Base-by-base conservation (phyloP, 1,284 basidiomycete genomes). In the Neolentinus lepideus region DNA sequence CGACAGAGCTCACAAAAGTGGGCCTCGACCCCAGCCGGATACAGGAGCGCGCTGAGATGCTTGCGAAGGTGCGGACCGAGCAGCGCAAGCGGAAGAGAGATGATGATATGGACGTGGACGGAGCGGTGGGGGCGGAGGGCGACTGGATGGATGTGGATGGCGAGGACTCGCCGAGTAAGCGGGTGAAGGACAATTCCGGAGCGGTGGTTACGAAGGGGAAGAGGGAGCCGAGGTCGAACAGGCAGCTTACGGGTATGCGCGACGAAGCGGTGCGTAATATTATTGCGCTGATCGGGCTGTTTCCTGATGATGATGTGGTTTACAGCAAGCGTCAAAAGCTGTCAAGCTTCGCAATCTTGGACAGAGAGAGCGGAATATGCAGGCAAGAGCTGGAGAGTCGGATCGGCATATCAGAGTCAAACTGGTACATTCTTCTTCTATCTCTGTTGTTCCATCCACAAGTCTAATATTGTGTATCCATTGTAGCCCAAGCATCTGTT, bases 1-100 rank as follows among this genome's bases (percentile, higher is more conserved):
- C 90, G 38, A 72, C 80, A 11, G 86, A 84, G 65, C 76, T 99
- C 71, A 91, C 88, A 33, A 85, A 85, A 64, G 90, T 91, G 10
- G 96, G 97, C 0, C 81, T 94, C 61, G 92, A 99, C 69, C 91
- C 96, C 3, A 88, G 85, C 61, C 82, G 83, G 55, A 87, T 99
- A 64, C 84, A 94, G 68, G 91, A 90, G 62, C 86, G 96, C 31
- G 97, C 95, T 1, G 82, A 83, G 66, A 78, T 89, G 64, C 73
- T 98, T 52, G 90, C 91, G 27, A 93, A 94, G 71, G 74, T 85
- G 21, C 81, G 85, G 54, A 87, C 85, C 31, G 79, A 77, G 35
- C 82, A 88, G 69, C 81, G 86, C 66, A 93, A 93, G 71, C 76
- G 90, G 54, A 73, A 75, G 65, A 70, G 72, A 27, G 73, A 71